A percentile compares a stretch with the other conserved stretches of the same genome.
Conservation (phyloP, 495 filamentous ascomycete genomes). For the Penicillium maclennaniae region DNA sequence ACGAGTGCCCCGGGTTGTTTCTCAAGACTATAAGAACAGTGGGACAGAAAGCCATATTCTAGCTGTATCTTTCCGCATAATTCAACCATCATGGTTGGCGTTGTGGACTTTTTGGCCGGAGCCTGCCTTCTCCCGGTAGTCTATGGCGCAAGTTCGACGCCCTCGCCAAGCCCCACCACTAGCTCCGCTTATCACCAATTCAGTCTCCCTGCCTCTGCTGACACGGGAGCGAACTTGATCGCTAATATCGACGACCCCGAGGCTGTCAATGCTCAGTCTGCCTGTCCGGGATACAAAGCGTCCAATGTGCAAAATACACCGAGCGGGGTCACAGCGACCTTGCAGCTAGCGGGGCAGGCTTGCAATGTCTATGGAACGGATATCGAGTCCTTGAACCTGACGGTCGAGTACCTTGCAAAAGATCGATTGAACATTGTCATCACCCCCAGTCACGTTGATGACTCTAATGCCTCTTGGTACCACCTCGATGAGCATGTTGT, state of each 20-base stretch:
- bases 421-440: slow-evolving; percentile 53
- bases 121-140: slow-evolving; percentile 29
- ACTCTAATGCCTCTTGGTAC: slow-evolving; percentile 65
- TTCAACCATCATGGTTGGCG: slow-evolving; percentile 25
- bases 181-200: slow-evolving; percentile 34
- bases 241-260: slow-evolving; percentile 69
- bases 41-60: not conserved
- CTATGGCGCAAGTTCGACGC: slow-evolving; percentile 23
- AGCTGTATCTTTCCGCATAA: not conserved
- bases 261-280: slow-evolving; percentile 65
- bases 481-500: slow-evolving; percentile 61
- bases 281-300: slow-evolving; percentile 62
- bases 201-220: slow-evolving; percentile 55
- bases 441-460: slow-evolving; percentile 56
- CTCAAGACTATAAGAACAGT: slow-evolving; percentile 14
- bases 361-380: slow-evolving; percentile 64
- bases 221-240: slow-evolving; percentile 54
- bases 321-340: slow-evolving; percentile 49
- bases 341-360: slow-evolving; percentile 51
- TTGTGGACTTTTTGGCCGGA: slow-evolving; percentile 23
- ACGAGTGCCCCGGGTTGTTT: not conserved
- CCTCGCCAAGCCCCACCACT: slow-evolving; percentile 8
- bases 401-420: slow-evolving; percentile 54
- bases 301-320: slow-evolving; percentile 43
- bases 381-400: slow-evolving; percentile 52